Base-by-base conservation (phyloP, 805 yeast species). In the Yamadazyma paraphyllophila region DNA sequence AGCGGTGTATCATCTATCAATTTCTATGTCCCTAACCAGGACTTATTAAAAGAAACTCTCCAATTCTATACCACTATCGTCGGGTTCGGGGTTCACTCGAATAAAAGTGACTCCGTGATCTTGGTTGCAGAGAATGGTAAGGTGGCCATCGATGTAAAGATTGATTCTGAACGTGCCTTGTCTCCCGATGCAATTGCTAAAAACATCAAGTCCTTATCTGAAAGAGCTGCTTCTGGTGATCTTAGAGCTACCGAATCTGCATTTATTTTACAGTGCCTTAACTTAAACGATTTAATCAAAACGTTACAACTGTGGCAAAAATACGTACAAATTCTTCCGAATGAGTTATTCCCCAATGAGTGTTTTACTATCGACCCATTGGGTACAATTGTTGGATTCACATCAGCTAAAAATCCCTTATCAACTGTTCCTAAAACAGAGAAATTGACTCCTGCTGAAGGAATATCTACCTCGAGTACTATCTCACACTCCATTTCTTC, bases 321-420 rank as follows among this genome's bases (percentile, higher is more conserved):
- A 34, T 44, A 40, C 13, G 15, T 49, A 45, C 91, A 84, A 62
- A 72, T 79, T 17, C 71, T 76, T 55, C 97, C 98, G 4, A 81
- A 83, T 46, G 86, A 81, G 39, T 67, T 84, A 45, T 78, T 77
- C 45, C 96, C 97, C 4, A 74, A 78, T 53, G 96, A 88, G 63
- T 70, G 86, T 6, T 88, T 84, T 63, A 77, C 82, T 7, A 60
- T 85, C 20, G 97, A 92, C 62, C 97, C 98, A 7, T 68, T 90
- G 51, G 96, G 96, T 14, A 78, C 80, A 54, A 63, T 90, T 25
- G 62, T 91, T 39, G 97, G 97, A 3, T 89, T 91, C 67, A 81
- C 95, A 15, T 71, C 83, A 2, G 67, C 77, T 27, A 59, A 59
- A 13, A 82, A 84, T 53, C 79, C 89, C 7, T 69, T 82, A 51